Percentiles rank a stretch among this genome's conserved stretches.
These are phyloP conservation scores for Zygnema circumcarinatum DNA, from an alignment of 139 green algal genomes.

Conservation along the genomic window DNA sequence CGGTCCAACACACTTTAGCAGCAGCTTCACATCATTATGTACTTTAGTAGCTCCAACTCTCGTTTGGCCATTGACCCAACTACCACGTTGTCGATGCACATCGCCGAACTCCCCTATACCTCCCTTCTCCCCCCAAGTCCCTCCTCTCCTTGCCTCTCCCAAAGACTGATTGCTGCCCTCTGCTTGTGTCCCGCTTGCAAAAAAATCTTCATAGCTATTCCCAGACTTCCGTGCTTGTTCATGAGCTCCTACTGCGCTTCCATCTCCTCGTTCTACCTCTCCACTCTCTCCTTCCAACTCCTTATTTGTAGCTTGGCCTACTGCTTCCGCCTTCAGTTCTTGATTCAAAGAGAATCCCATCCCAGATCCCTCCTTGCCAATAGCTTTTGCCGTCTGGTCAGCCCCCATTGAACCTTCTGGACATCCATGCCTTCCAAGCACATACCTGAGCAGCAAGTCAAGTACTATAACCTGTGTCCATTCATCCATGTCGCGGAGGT, in stretches of 20 bases:
- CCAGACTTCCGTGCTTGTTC: too few relatives aligned
- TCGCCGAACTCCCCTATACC: not conserved
- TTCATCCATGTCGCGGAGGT: slow-evolving; percentile 45
- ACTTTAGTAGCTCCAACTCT: not conserved
- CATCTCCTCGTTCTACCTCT: not conserved
- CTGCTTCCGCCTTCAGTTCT: not conserved
- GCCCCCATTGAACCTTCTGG: not conserved
- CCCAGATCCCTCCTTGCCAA: not conserved
- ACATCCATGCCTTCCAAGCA: not conserved
- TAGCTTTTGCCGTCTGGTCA: slow-evolving; percentile 2
- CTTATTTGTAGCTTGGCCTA: not conserved
- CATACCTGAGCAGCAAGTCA: slow-evolving; percentile 39
- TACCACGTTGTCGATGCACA: not conserved
- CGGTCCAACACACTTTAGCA: slow-evolving; percentile 22
- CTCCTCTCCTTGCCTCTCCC: not conserved
- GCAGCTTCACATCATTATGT: slow-evolving; percentile 26
- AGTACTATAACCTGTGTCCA: slow-evolving; percentile 36
- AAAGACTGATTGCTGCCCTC: slow-evolving; percentile 6
- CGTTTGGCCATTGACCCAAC: not conserved
- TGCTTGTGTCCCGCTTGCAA: not conserved
- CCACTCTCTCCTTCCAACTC: slow-evolving; percentile 5
- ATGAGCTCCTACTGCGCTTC: too few relatives aligned
- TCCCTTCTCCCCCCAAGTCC: not conserved
- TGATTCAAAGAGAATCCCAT: not conserved
- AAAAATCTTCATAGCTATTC: not conserved